Percentiles rank a stretch among this genome's conserved stretches.
Conservation (phyloP, 345 rosid genomes). For the Aquilaria yunnanensis region DNA sequence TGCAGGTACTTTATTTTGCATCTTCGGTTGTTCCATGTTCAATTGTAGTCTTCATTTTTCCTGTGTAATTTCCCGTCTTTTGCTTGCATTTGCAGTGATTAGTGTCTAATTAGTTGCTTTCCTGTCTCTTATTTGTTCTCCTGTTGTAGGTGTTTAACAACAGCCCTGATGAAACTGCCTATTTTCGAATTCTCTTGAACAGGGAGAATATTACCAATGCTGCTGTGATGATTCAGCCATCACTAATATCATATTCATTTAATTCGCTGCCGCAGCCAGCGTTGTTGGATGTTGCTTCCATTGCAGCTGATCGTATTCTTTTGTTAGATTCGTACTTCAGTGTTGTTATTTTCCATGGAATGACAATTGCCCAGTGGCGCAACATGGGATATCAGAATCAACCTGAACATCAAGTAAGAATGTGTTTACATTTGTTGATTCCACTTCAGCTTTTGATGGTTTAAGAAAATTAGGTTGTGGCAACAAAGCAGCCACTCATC, state of each 20-base stretch:
- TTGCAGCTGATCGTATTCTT: slow-evolving; percentile 77
- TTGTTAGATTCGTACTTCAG: slow-evolving; percentile 84
- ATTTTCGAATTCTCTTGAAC: slow-evolving; percentile 81
- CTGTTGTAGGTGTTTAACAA: slow-evolving; percentile 76
- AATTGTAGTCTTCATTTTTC: too few species aligned
- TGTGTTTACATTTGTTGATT: not conserved
- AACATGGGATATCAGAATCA: slow-evolving; percentile 88
- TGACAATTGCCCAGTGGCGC: slow-evolving; percentile 98
- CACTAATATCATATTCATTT: slow-evolving; percentile 70
- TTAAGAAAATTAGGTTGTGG: too few species aligned
- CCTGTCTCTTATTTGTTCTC: slow-evolving; percentile 10
- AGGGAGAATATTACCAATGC: slow-evolving; percentile 82
- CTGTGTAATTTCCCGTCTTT: not conserved
- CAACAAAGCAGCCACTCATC: too few species aligned
- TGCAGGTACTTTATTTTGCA: slow-evolving; percentile 47
- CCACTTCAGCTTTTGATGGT: not conserved
- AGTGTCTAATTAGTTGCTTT: slow-evolving; percentile 5
- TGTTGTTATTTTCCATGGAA: slow-evolving; percentile 87
- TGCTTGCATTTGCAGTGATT: slow-evolving; percentile 2
- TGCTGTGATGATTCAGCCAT: slow-evolving; percentile 93
- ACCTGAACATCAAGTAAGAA: slow-evolving; percentile 69
- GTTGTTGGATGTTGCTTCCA: slow-evolving; percentile 84
- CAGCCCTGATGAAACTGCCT: slow-evolving; percentile 96
- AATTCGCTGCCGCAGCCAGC: slow-evolving; percentile 73
- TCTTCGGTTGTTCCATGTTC: too few species aligned